These are phyloP conservation scores for Saturnispora sekii DNA, from an alignment of 805 yeast genomes.

Conservation along the genomic window DNA sequence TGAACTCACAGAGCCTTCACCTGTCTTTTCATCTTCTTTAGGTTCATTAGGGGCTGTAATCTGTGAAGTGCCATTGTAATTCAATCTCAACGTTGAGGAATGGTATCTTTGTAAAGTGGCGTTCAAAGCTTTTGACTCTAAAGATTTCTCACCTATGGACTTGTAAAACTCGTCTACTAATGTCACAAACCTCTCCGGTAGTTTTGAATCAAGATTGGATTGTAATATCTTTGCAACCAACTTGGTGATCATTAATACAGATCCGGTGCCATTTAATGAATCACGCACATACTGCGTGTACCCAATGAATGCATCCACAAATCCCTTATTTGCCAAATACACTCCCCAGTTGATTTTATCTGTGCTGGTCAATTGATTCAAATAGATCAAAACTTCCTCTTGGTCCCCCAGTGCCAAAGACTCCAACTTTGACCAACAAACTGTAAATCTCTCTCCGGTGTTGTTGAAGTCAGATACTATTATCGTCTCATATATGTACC, in stretches of 20 bases:
- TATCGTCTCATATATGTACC: slow-evolving; percentile 22
- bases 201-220: slow-evolving; percentile 7
- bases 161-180: background rate
- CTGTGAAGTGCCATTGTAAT: background rate
- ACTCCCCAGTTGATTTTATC: slow-evolving; percentile 19
- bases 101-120: background rate
- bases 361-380: slow-evolving; percentile 18
- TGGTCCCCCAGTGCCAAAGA: slow-evolving; percentile 15
- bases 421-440: slow-evolving; percentile 16
- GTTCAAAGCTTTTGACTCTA: background rate
- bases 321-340: slow-evolving; percentile 9
- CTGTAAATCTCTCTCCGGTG: slow-evolving; percentile 18
- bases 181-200: slow-evolving; percentile 8
- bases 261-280: background rate
- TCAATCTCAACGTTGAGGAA: slow-evolving; percentile 2
- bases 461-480: slow-evolving; percentile 20
- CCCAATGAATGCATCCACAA: slow-evolving; percentile 13
- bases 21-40: background rate
- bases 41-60: background rate
- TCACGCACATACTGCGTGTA: slow-evolving; percentile 9
- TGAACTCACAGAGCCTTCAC: background rate
- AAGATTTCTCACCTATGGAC: background rate
- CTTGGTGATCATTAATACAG: slow-evolving; percentile 18
- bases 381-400: slow-evolving; percentile 17
- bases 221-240: slow-evolving; percentile 16